Base-by-base conservation (phyloP, 257 asterid species). In the Jacaranda copaia region DNA sequence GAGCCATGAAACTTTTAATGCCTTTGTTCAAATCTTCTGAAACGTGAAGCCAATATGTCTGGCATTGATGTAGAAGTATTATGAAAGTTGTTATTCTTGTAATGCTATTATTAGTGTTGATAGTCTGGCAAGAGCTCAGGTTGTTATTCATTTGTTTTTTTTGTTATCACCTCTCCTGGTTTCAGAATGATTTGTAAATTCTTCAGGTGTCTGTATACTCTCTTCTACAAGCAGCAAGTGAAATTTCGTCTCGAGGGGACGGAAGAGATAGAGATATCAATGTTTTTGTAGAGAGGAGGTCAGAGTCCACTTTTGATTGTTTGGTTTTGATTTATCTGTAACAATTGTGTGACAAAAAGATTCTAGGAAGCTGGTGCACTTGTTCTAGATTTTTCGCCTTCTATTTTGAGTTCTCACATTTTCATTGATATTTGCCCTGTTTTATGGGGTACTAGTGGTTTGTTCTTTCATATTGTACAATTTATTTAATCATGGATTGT, bases 221-320 rank as follows among this genome's bases (percentile, higher is more conserved):
- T 81, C 90, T 96, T 70, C 90, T 96, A 70, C 94, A 85, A 86
- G 97, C 99, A 79, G 98, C 90, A 60, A 85, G 55, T 65, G 98
- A 96, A 85, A 83, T 93, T 82, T 89, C 95, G 79, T 93, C 97
- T 78, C 89, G 96, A 82, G 99, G 98, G 72, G 97, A 96, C 79
- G 92, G 95, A 76, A 91, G 98, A 87, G 97, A 91, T 79, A 86
- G 85, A 75, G 97, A 96, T 87, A 88, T 87, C 79, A 89, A 89
- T 68, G 82, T 90, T 70, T 96, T 91, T 85, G 93, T 91, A 43
- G 93, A 93, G 78, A 87, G 94, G 84, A 91, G 99, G 99, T 96
- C 83, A 11, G n/a, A 10, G 49, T 43, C 72, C 55, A 66, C 72
- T 65, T 49, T 55, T 63, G n/a, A 55, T 69, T 59, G 15, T 63